phyloP scores from a whole-genome alignment of 2,329 filamentous ascomycete species.

The Fusarium secorum region DNA sequence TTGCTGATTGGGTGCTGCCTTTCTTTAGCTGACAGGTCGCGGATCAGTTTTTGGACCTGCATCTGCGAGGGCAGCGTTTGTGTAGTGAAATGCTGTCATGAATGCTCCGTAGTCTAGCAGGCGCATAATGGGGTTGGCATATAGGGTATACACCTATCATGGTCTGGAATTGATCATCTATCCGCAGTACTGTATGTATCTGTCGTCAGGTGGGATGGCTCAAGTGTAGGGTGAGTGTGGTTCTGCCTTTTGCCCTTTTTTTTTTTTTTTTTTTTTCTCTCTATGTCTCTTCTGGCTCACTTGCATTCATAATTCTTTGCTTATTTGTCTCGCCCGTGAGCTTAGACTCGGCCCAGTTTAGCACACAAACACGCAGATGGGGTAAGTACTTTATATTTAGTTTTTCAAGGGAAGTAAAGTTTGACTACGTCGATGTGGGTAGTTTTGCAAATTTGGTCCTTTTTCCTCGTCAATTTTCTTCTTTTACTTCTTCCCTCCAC shows the following conservation, averaged over 20 bases:
- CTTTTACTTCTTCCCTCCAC: not conserved
- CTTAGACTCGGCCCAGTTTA: not conserved
- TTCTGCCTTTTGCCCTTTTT: not conserved
- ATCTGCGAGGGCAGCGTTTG: not conserved
- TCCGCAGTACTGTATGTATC: not conserved
- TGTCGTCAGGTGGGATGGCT: not conserved
- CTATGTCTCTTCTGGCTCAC: not conserved
- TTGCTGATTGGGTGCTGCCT: constrained; percentile 9
- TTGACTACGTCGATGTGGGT: not conserved
- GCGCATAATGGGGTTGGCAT: constrained; percentile 2
- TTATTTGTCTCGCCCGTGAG: not conserved
- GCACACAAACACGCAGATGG: not conserved
- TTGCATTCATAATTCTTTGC: not conserved
- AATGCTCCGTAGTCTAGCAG: constrained; percentile 6
- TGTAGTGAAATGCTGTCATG: not conserved
- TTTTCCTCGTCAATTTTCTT: not conserved
- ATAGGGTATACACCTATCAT: not conserved
- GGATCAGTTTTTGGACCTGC: constrained; percentile 1
- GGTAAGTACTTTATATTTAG: not conserved
- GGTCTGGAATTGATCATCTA: constrained; percentile 12
- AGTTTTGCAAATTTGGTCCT: not conserved
- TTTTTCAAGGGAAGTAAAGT: not conserved
- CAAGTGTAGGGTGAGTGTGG: not conserved
- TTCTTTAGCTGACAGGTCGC: constrained; percentile 29
- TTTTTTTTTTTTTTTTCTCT: not conserved